phyloP scores from a whole-genome alignment of 2,329 filamentous ascomycete genomes.

The Pyricularia sp. region DNA sequence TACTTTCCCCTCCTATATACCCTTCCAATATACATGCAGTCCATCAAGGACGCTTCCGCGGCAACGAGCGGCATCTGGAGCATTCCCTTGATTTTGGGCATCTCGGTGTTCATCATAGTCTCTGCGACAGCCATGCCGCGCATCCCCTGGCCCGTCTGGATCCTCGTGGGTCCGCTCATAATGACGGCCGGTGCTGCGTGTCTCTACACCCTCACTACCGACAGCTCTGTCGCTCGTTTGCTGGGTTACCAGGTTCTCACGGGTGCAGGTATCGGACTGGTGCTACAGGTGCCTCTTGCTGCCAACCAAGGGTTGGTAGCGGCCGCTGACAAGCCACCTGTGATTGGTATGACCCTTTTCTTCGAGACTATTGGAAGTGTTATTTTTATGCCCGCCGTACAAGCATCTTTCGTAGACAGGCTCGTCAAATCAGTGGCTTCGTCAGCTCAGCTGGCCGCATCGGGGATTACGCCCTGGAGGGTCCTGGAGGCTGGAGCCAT shows the following conservation, averaged over 20 bases:
- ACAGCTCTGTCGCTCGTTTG: neutral
- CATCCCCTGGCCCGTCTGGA: neutral
- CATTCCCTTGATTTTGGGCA: neutral
- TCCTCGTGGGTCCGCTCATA: neutral
- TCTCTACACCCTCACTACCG: neutral
- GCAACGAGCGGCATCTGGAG: neutral
- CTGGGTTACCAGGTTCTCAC: slow-evolving; percentile 2
- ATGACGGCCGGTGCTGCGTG: neutral
- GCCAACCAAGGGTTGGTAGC: neutral
- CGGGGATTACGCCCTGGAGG: neutral
- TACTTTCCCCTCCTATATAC: slow-evolving; percentile 3
- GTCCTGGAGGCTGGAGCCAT: neutral
- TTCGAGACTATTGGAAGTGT: slow-evolving; percentile 2
- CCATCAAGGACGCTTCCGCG: neutral
- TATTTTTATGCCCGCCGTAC: slow-evolving; percentile 1
- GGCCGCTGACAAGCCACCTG: neutral
- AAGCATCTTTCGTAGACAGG: neutral
- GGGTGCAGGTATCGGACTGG: neutral
- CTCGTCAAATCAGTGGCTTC: neutral
- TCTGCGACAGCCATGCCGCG: neutral
- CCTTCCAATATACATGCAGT: slow-evolving; percentile 2
- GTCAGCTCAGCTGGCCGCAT: neutral
- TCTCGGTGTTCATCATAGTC: neutral
- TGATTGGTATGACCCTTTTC: slow-evolving; percentile 3
- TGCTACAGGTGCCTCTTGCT: slow-evolving; percentile 1